A percentile compares a stretch with the other conserved stretches of the same genome.
Conservation (phyloP, 1,139 yeast genomes). For the Yamadazyma diddensiae region DNA sequence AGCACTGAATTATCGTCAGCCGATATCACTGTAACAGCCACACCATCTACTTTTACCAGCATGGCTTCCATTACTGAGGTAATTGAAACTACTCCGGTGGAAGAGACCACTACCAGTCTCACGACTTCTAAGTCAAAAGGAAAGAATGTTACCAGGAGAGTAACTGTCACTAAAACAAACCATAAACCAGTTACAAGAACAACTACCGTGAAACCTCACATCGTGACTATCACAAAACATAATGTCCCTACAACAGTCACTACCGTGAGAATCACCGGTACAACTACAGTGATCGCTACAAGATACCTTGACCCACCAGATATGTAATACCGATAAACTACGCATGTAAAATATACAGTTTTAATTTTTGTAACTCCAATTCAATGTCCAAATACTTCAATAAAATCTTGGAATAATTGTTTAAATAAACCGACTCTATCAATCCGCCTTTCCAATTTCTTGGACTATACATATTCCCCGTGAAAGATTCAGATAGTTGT, state of each 20-base stretch:
- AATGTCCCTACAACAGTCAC: constrained; percentile 15
- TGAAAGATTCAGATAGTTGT: constrained; percentile 7
- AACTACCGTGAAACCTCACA: constrained; percentile 8
- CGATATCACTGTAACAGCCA: not conserved
- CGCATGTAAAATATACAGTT: constrained; percentile 6
- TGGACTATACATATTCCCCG: constrained; percentile 29
- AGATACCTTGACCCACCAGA: constrained; percentile 13
- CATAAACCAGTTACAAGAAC: constrained; percentile 10
- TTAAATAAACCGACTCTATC: constrained; percentile 42
- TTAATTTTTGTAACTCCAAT: constrained; percentile 20
- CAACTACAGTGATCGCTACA: constrained; percentile 14
- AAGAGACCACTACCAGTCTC: constrained; percentile 2
- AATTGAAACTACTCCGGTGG: constrained; percentile 4
- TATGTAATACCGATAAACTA: constrained; percentile 6
- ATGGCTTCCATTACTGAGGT: constrained; percentile 2
- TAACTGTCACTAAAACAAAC: constrained; percentile 7
- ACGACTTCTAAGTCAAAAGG: constrained; percentile 4
- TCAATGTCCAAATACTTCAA: constrained; percentile 39
- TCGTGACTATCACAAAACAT: constrained; percentile 11
- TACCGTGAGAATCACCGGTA: constrained; percentile 13
- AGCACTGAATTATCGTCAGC: not conserved
- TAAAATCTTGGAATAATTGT: constrained; percentile 37
- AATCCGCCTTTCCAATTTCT: constrained; percentile 41
- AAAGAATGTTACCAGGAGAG: constrained; percentile 2
- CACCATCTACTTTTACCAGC: constrained; percentile 2